Evolutionary conservation across 148 eudicot genomes (phyloP), one percentile per base, ranked within the genome.

Genomic region (Polygonum aviculare): DNA sequence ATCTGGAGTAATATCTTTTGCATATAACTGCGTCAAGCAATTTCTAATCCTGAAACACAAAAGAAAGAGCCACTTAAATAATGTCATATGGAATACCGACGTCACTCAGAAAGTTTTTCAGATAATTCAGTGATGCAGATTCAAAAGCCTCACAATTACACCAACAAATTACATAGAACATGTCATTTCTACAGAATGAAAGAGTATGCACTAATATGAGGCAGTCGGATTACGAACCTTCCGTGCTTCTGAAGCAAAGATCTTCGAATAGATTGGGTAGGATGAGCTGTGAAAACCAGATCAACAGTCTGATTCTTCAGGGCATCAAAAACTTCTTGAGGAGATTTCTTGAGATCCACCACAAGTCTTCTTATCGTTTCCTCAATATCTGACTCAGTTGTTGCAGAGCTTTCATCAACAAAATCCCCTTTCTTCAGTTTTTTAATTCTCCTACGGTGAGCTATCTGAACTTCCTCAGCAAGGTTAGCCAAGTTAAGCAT

Each of bases 391-490:
- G 97, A 92, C 69, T 92, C 97, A 35, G 97, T 92, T 16, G 81
- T 82, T n/a, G 97, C 97, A 47, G 90, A 84, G 55, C 87, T 89
- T 82, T 92, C 97, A 79, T 92, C 97, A 21, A 72, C 79, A 75
- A 90, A 88, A 76, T 87, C 92, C n/a, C 94, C 88, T 81, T 87
- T 88, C 86, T 92, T 92, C 76, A 86, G 47, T 79, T 70, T 70
- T 49, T 92, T 92, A 31, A 82, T 83, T 81, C 94, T 87, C 47
- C 94, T 86, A 22, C 97, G 81, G 76, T 87, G 81, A 70, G 97
- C 94, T 73, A 92, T 92, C 84, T 92, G 97, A 73, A 92, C 97
- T 76, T 92, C 97, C 86, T 92, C 97, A 12, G 97, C 97, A 75
- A 92, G 79, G 74, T 92, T 92, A 48, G 86, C 94, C 75, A 92